Evolutionary conservation across 192 early-diverging fungal genomes (phyloP), one percentile per base, ranked within the genome.

Genomic region (Entomortierella parvispora): DNA sequence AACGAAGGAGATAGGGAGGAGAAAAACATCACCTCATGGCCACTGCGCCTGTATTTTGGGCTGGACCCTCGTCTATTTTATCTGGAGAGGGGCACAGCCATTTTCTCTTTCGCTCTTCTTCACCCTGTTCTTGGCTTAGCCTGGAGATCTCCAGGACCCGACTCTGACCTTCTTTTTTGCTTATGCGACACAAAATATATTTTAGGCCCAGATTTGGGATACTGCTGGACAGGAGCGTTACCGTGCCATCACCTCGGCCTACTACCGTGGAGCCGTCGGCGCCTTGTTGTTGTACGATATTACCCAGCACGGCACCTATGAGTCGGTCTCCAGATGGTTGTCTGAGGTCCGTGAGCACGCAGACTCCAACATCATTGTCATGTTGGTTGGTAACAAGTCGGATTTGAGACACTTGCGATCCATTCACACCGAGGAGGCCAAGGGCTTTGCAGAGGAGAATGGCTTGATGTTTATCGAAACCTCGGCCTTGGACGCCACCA

Each of bases 301-400:
- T 52, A 83, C 82, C 44, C 88, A 81, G 45, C 71, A 81, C 75
- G 86, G 92, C 26, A 96, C 95, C 33, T 88, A 96, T 61, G 92
- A 97, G 60, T 92, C 92, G 49, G 94, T 96, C 59, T 94, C 94
- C 63, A 88, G 94, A 58, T 98, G 96, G 96, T 90, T 97, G 29
- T 95, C 95, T 75, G 96, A 98, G 82, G 90, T 98, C n/a, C 93
- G 95, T 71, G 92, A 95, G 63, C 96, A 98, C 80, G 93, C 94
- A 12, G 95, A 94, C 82, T 91, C 93, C 18, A 93, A 94, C 85
- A 95, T 97, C 76, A 92, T 97, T 56, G 93, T 98, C 83, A 93
- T 93, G 51, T 82, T 98, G 43, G 96, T 96, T 25, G 96, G 96
- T 44, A 98, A 98, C 86, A 98, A 98, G 84, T 84, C 95, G 42